Evolutionary conservation across 371 early-diverging fungal species (phyloP).

Genomic region (Homolaphlyctis polyrhiza): DNA sequence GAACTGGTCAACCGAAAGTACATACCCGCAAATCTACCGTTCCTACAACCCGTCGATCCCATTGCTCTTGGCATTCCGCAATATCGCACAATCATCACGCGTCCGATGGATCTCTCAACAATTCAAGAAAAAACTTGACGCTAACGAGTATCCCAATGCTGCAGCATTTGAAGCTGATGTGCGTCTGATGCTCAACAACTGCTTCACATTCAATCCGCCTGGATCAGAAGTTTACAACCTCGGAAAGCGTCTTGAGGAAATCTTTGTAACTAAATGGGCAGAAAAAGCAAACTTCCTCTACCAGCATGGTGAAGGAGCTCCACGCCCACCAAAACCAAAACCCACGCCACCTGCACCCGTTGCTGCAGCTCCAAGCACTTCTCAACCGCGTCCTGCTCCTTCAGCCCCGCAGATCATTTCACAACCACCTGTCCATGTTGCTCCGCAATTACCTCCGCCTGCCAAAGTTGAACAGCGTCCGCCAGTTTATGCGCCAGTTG

Average conservation of each 20-base stretch:
- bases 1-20: constrained; percentile 72
- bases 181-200: constrained; percentile 88
- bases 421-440: too few species aligned
- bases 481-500: background rate
- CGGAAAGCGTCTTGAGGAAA: constrained; percentile 70
- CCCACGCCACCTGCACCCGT: background rate
- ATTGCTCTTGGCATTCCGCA: constrained; percentile 88
- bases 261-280: constrained; percentile 83
- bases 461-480: too few species aligned
- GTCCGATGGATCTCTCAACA: constrained; percentile 98
- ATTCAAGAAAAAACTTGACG: constrained; percentile 80
- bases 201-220: constrained; percentile 89
- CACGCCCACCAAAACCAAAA: constrained; percentile 9
- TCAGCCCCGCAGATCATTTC: too few species aligned
- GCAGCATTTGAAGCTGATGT: constrained; percentile 82
- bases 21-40: constrained; percentile 38
- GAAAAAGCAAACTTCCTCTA: constrained; percentile 14
- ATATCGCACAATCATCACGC: constrained; percentile 87
- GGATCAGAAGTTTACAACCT: constrained; percentile 83
- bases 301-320: constrained; percentile 10
- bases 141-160: constrained; percentile 63
- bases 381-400: background rate
- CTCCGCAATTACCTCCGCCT: too few species aligned
- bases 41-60: constrained; percentile 90
- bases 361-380: background rate